Conservation (phyloP, 192 early-diverging fungal species). For the Oehlia diaphana region DNA sequence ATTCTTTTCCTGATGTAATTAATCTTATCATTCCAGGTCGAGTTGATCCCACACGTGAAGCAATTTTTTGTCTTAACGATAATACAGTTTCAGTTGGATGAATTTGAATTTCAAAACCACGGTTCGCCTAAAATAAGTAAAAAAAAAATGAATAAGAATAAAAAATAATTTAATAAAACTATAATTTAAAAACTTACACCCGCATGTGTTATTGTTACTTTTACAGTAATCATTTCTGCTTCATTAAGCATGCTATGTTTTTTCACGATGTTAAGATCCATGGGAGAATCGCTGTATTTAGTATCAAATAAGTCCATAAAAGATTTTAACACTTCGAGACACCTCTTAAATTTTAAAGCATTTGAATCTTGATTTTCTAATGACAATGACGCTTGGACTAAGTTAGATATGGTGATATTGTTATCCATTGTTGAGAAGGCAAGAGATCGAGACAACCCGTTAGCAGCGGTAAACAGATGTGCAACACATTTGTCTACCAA, state of each 20-base stretch:
- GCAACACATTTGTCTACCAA: conserved; percentile 45
- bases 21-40: conserved; percentile 36
- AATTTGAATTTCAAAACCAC: conserved; percentile 38
- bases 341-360: conserved; percentile 45
- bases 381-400: not conserved
- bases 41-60: conserved; percentile 28
- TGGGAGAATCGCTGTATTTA: conserved; percentile 31
- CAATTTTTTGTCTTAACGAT: conserved; percentile 36
- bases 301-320: conserved; percentile 37
- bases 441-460: conserved; percentile 12
- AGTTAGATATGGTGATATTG: not conserved
- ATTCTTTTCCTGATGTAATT: conserved; percentile 41
- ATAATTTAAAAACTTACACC: not conserved
- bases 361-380: conserved; percentile 5
- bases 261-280: conserved; percentile 4
- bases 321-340: conserved; percentile 44
- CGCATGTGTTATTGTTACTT: conserved; percentile 29
- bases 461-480: conserved; percentile 37
- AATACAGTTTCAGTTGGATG: conserved; percentile 39
- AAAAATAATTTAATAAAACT: not conserved
- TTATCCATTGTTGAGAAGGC: not conserved
- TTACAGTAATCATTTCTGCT: conserved; percentile 42
- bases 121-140: conserved; percentile 2
- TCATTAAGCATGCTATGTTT: conserved; percentile 45
- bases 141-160: not conserved